These are phyloP conservation scores for Micromonas commoda DNA, from an alignment of 139 green algal species.

Conservation along the genomic window DNA sequence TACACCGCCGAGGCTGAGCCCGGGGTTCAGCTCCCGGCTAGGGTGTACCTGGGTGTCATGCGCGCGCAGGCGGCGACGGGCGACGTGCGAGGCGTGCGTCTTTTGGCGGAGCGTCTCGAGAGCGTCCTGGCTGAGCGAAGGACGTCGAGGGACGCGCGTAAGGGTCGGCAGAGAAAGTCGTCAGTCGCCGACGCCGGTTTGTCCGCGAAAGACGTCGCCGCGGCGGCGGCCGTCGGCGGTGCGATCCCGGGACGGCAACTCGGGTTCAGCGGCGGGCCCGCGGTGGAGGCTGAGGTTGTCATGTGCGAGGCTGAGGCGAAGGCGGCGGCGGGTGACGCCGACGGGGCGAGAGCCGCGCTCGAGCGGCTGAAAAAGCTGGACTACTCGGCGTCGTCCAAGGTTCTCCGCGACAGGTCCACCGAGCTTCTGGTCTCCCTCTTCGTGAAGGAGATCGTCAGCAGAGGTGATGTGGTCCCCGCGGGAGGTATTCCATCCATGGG, in stretches of 20 bases:
- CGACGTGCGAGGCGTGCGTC: not conserved
- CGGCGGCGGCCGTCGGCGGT: too few relatives aligned
- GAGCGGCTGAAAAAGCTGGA: not conserved
- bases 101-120: not conserved
- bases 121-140: not conserved
- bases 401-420: not conserved
- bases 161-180: not conserved
- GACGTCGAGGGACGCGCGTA: not conserved
- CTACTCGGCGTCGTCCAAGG: not conserved
- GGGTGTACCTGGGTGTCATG: constrained; percentile 10
- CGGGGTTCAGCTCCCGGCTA: not conserved
- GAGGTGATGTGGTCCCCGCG: not conserved
- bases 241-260: not conserved
- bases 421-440: constrained; percentile 9
- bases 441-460: constrained; percentile 1
- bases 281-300: not conserved
- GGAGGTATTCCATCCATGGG: too few relatives aligned
- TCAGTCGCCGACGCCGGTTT: not conserved
- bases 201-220: not conserved
- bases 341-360: constrained; percentile 5
- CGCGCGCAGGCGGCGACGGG: not conserved
- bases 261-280: not conserved
- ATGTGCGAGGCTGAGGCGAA: constrained; percentile 16
- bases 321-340: constrained; percentile 7
- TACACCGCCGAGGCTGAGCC: not conserved